Conservation (phyloP, 225 moss, liverwort and hornwort species). For the Marchantia paleacea region DNA sequence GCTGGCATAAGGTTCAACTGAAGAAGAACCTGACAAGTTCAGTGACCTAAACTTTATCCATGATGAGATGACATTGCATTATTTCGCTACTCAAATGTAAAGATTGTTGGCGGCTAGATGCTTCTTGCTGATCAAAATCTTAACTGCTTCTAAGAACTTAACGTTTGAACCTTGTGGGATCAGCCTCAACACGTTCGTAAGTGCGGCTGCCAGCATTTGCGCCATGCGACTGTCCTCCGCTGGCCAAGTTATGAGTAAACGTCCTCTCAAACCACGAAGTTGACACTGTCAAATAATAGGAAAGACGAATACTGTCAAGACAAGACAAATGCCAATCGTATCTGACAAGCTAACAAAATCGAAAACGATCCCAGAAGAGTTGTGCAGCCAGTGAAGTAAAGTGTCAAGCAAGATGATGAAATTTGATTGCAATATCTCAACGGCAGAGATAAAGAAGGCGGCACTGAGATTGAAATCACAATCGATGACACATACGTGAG, state of each 20-base stretch:
- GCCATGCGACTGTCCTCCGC: conserved; percentile 55
- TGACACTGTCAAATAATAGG: conserved; percentile 48
- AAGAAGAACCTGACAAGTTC: background rate
- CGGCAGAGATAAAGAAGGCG: background rate
- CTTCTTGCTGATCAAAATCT: conserved; percentile 47
- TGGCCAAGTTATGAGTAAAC: conserved; percentile 79
- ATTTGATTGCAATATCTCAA: background rate
- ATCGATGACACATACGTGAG: conserved; percentile 48
- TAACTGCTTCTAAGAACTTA: conserved; percentile 62
- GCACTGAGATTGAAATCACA: background rate
- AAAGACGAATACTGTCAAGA: background rate
- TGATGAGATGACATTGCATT: background rate
- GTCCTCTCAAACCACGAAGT: conserved; percentile 56
- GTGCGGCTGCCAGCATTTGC: conserved; percentile 51
- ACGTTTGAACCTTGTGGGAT: conserved; percentile 40
- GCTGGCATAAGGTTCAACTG: background rate
- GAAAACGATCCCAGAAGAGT: background rate
- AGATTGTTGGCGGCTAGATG: conserved; percentile 53
- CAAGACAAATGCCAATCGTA: background rate
- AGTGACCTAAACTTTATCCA: background rate
- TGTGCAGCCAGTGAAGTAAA: background rate
- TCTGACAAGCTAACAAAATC: background rate
- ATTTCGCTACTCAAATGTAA: conserved; percentile 47
- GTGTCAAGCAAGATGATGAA: background rate
- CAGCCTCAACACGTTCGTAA: conserved; percentile 43